phyloP scores from a whole-genome alignment of 495 filamentous ascomycete species.

The Parathielavia hyrcaniae region DNA sequence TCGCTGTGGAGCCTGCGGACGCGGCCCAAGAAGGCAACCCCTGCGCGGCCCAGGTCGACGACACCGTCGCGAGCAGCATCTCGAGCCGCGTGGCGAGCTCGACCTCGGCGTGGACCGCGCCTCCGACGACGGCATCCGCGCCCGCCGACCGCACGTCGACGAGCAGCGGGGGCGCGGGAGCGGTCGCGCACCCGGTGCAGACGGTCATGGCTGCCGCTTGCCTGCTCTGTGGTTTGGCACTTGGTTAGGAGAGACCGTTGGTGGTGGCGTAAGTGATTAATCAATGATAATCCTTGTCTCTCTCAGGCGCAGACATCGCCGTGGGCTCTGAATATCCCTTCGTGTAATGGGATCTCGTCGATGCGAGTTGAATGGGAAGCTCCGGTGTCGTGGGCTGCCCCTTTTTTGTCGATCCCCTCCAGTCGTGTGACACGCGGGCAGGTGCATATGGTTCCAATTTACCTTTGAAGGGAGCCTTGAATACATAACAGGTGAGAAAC shows the following conservation, averaged over 20 bases:
- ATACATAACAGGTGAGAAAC: no score
- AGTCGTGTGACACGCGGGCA: no score
- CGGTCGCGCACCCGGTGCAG: neutral
- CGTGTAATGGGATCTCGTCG: no score
- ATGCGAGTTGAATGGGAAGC: no score
- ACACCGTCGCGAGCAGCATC: neutral
- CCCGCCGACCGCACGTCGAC: neutral
- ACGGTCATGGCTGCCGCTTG: conserved; percentile 2
- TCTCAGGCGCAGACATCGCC: no score
- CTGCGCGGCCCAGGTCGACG: neutral
- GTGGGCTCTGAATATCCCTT: no score
- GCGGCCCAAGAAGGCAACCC: conserved; percentile 5
- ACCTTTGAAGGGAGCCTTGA: no score
- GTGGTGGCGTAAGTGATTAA: no score
- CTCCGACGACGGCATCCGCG: neutral
- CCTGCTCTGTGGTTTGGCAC: neutral
- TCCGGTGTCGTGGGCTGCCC: no score
- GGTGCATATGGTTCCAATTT: no score
- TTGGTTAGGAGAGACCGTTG: neutral
- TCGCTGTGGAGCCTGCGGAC: neutral
- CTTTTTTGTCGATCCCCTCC: no score
- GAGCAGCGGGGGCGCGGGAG: conserved; percentile 3
- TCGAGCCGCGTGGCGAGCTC: conserved; percentile 1
- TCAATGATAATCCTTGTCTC: no score
- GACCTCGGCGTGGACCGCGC: neutral